Evolutionary conservation across 1,284 basidiomycete genomes (phyloP).

Genomic region (Leccinum pachyderme): DNA sequence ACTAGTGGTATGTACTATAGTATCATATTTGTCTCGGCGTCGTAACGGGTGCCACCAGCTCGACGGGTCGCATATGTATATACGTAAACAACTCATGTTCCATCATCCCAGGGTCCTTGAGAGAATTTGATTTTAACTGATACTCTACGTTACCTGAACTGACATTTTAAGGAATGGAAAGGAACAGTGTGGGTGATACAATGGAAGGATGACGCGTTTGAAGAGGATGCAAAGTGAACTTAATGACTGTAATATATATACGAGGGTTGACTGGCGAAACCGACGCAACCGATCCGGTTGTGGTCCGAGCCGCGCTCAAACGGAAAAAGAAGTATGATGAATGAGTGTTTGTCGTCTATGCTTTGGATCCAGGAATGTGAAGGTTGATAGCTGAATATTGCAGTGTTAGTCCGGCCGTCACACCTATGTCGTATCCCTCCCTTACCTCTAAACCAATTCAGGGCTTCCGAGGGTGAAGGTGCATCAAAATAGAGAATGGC

Average conservation of each 20-base stretch:
- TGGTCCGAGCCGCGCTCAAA: constrained; percentile 4
- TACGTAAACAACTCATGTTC: background rate
- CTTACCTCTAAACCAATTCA: constrained; percentile 87
- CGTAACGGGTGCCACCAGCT: background rate
- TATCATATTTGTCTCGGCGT: background rate
- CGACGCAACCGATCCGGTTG: background rate
- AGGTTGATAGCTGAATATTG: constrained; percentile 54
- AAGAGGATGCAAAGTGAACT: constrained; percentile 32
- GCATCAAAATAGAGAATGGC: constrained; percentile 93
- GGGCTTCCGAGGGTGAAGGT: constrained; percentile 74
- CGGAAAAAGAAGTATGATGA: constrained; percentile 4
- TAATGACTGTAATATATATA: constrained; percentile 39
- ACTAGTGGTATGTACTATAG: too few relatives aligned
- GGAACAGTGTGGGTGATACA: constrained; percentile 33
- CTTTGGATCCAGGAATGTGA: constrained; percentile 57
- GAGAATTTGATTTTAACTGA: constrained; percentile 14
- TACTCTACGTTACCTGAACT: constrained; percentile 29
- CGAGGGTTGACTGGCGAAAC: constrained; percentile 17
- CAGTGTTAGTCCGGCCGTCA: constrained; percentile 6
- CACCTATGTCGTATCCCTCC: background rate
- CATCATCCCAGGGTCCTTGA: background rate
- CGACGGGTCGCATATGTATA: background rate
- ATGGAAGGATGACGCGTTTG: constrained; percentile 31
- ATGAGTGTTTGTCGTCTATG: constrained; percentile 29
- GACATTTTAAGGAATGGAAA: constrained; percentile 4